phyloP scores from a whole-genome alignment of 1,139 yeast species.

The Blastobotrys raffinosifermentans region DNA sequence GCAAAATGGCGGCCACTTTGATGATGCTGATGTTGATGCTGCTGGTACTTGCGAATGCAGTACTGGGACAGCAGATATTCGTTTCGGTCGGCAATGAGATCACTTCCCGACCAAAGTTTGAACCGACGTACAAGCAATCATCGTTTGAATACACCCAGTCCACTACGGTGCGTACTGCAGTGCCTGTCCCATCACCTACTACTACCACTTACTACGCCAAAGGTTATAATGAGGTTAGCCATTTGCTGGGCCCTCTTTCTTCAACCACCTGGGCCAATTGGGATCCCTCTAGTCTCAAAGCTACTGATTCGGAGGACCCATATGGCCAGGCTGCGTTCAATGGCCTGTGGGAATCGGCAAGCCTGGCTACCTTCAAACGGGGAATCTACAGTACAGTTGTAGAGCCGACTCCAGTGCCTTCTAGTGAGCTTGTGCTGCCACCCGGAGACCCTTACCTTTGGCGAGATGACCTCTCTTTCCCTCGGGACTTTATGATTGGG shows the following conservation, averaged over 20 bases:
- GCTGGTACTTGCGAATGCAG: no score
- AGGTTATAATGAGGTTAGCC: neutral
- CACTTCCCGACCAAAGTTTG: no score
- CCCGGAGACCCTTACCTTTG: conserved; percentile 10
- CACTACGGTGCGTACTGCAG: neutral
- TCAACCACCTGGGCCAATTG: conserved; percentile 9
- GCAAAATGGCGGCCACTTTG: no score
- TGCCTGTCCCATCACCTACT: neutral
- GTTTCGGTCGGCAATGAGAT: no score
- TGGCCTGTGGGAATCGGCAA: conserved; percentile 4
- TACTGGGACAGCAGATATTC: no score
- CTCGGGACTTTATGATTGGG: conserved; percentile 22
- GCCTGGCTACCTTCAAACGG: neutral
- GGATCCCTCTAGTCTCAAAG: conserved; percentile 1
- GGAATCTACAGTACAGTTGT: conserved; percentile 3
- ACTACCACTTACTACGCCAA: neutral
- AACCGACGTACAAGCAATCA: conserved; percentile 1
- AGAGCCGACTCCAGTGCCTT: conserved; percentile 4
- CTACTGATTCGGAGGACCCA: conserved; percentile 2
- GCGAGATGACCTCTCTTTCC: conserved; percentile 10
- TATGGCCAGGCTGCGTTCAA: conserved; percentile 6
- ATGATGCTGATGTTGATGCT: no score
- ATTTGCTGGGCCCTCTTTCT: neutral
- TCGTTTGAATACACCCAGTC: neutral
- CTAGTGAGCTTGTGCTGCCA: conserved; percentile 15